phyloP scores from a whole-genome alignment of 2,329 filamentous ascomycete genomes.

The Alternaria atra region DNA sequence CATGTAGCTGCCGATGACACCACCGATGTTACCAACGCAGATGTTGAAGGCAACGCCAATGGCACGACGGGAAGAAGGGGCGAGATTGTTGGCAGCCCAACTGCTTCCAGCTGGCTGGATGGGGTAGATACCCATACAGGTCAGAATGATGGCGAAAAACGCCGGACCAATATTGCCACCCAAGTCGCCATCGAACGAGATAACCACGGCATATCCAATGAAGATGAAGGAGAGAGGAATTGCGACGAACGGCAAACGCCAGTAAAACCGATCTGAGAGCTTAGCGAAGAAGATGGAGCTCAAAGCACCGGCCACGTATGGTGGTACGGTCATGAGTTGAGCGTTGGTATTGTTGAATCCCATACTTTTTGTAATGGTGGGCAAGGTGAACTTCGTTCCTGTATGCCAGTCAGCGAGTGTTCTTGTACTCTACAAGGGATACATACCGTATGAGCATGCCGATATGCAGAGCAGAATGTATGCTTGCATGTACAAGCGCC shows the following conservation, averaged over 20 bases:
- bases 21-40: constrained; percentile 41
- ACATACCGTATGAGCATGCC: constrained; percentile 39
- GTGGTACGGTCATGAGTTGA: constrained; percentile 42
- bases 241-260: constrained; percentile 32
- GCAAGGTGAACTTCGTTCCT: constrained; percentile 22
- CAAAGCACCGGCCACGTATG: constrained; percentile 37
- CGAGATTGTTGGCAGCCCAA: constrained; percentile 44
- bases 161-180: constrained; percentile 53
- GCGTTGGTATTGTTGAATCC: constrained; percentile 42
- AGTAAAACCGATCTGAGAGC: constrained; percentile 36
- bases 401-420: not conserved
- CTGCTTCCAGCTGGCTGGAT: constrained; percentile 42
- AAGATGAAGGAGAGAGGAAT: constrained; percentile 47
- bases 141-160: constrained; percentile 58
- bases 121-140: constrained; percentile 52
- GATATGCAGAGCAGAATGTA: constrained; percentile 38
- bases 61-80: constrained; percentile 41
- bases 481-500: constrained; percentile 43
- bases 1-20: constrained; percentile 47
- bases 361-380: constrained; percentile 39
- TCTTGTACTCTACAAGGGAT: no score
- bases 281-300: constrained; percentile 34
- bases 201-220: constrained; percentile 43
- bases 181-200: constrained; percentile 53
- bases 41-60: constrained; percentile 45